A percentile compares a stretch with the other conserved stretches of the same genome.
Conservation (phyloP, 2,329 filamentous ascomycete species). For the Cladophialophora chaetospira region DNA sequence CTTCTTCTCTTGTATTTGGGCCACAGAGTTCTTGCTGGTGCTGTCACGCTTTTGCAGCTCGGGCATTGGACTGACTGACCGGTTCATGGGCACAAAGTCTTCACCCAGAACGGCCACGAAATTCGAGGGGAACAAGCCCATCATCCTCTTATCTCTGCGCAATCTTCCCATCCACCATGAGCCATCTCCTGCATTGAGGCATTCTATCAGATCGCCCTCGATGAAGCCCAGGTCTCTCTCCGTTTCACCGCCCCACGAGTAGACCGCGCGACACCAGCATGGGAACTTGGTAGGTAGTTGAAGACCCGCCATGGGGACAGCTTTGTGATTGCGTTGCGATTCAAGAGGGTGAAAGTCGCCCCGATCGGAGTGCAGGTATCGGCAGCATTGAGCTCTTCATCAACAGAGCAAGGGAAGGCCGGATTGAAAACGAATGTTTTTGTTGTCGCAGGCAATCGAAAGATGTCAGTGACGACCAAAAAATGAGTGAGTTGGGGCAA, state of each 20-base stretch:
- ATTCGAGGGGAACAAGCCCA: slow-evolving; percentile 94
- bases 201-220: slow-evolving; percentile 97
- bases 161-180: slow-evolving; percentile 98
- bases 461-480: not conserved
- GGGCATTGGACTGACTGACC: slow-evolving; percentile 56
- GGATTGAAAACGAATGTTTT: too few relatives aligned
- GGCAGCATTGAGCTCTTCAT: slow-evolving; percentile 11
- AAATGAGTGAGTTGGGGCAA: too few relatives aligned
- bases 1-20: slow-evolving; percentile 43
- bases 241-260: slow-evolving; percentile 93
- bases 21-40: slow-evolving; percentile 32
- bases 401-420: not conserved
- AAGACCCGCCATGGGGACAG: slow-evolving; percentile 38
- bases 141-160: slow-evolving; percentile 83
- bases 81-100: slow-evolving; percentile 70
- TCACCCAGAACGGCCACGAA: slow-evolving; percentile 90
- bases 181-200: slow-evolving; percentile 93
- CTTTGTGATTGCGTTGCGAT: not conserved
- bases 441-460: too few relatives aligned
- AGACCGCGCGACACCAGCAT: slow-evolving; percentile 88
- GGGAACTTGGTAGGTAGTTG: slow-evolving; percentile 75
- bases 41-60: slow-evolving; percentile 49
- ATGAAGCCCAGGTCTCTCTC: slow-evolving; percentile 96
- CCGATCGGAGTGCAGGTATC: not conserved
- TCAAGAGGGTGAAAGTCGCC: slow-evolving; percentile 7